Evolutionary conservation across 2,329 filamentous ascomycete genomes (phyloP).

Genomic region (Shiraia sp.): DNA sequence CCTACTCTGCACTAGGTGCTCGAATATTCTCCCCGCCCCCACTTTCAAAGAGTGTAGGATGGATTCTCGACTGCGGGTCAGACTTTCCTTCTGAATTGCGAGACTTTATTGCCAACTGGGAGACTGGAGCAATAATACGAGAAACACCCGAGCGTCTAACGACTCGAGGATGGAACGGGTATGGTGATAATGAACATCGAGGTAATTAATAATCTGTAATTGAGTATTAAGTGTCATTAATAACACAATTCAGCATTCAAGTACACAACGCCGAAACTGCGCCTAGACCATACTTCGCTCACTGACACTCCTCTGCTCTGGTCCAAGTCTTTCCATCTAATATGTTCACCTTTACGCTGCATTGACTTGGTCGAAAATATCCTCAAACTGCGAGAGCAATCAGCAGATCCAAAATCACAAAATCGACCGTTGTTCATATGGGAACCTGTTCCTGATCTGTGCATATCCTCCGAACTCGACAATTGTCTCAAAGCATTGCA

Average conservation of each 20-base stretch:
- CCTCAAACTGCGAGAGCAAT: conserved; percentile 53
- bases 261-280: conserved; percentile 84
- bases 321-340: conserved; percentile 81
- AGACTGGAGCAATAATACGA: conserved; percentile 72
- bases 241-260: conserved; percentile 64
- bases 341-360: conserved; percentile 79
- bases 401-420: conserved; percentile 19
- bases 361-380: conserved; percentile 76
- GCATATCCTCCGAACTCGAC: conserved; percentile 66
- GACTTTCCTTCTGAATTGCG: conserved; percentile 77
- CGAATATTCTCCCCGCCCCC: conserved; percentile 78
- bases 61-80: conserved; percentile 86
- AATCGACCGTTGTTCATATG: conserved; percentile 76
- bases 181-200: conserved; percentile 70
- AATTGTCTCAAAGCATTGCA: conserved; percentile 58
- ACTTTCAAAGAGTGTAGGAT: conserved; percentile 71
- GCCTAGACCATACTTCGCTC: conserved; percentile 74
- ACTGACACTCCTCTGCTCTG: conserved; percentile 64
- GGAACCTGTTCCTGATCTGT: conserved; percentile 93
- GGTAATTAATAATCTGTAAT: conserved; percentile 34
- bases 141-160: conserved; percentile 70
- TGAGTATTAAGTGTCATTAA: background rate
- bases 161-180: conserved; percentile 92
- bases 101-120: conserved; percentile 70
- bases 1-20: conserved; percentile 85